Conservation (phyloP, 208 protist species). For the Borovskyia barvae region DNA sequence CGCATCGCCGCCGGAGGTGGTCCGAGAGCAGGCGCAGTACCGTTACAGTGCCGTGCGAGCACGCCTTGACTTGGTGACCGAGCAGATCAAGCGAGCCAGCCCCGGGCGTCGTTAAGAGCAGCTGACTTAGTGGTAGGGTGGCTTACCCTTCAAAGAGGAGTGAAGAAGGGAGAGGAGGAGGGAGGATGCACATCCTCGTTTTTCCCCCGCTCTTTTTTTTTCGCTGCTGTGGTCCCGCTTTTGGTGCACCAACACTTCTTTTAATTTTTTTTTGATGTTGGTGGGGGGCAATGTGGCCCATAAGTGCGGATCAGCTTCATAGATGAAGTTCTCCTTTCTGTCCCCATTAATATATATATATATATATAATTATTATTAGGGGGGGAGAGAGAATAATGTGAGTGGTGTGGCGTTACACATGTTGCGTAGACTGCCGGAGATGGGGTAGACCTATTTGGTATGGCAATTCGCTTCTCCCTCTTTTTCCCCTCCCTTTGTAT, state of each 20-base stretch:
- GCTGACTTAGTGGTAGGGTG: no score
- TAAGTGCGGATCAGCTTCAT: no score
- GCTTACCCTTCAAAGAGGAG: no score
- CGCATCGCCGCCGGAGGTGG: slow-evolving; percentile 79
- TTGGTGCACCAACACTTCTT: slow-evolving; percentile 2
- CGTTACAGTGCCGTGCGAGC: slow-evolving; percentile 90
- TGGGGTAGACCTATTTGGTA: background rate
- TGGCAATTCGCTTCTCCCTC: background rate
- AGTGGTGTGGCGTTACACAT: no score
- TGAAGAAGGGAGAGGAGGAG: no score
- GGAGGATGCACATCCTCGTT: no score
- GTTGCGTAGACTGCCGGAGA: no score
- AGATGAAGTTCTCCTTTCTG: no score
- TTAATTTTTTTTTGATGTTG: background rate
- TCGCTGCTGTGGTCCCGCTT: background rate
- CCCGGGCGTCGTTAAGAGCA: slow-evolving; percentile 28
- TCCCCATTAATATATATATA: background rate
- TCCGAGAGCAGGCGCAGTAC: slow-evolving; percentile 91
- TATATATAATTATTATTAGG: no score
- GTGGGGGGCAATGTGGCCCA: no score
- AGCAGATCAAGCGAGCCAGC: slow-evolving; percentile 86
- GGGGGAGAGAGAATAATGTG: no score
- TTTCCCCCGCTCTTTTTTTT: background rate
- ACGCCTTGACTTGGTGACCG: slow-evolving; percentile 85
- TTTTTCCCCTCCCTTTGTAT: slow-evolving; percentile 6